These are phyloP conservation scores for Boletus fagicola DNA, from an alignment of 768 basidiomycete genomes.

Conservation along the genomic window DNA sequence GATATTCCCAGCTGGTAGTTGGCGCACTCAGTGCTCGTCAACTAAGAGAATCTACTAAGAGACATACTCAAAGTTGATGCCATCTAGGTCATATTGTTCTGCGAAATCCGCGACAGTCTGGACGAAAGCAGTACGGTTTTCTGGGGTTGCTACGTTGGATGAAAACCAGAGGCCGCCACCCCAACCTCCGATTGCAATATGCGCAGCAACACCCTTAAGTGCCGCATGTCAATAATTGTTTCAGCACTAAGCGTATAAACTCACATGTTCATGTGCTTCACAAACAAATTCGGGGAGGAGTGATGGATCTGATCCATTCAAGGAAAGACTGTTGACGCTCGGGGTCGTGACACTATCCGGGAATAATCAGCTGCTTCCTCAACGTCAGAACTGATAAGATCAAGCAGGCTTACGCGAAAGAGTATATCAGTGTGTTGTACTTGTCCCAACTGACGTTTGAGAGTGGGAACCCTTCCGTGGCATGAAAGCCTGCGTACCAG, in stretches of 20 bases:
- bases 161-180: slow-evolving; percentile 64
- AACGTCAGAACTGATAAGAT: background rate
- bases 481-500: slow-evolving; percentile 73
- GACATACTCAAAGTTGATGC: slow-evolving; percentile 42
- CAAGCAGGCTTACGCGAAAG: slow-evolving; percentile 52
- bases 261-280: slow-evolving; percentile 38
- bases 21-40: background rate
- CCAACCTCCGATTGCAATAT: slow-evolving; percentile 74
- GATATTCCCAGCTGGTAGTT: slow-evolving; percentile 80
- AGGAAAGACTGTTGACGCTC: slow-evolving; percentile 30
- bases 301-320: slow-evolving; percentile 44
- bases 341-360: slow-evolving; percentile 34
- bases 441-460: slow-evolving; percentile 63
- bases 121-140: slow-evolving; percentile 64
- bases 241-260: slow-evolving; percentile 2
- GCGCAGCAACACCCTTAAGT: slow-evolving; percentile 51
- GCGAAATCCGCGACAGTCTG: slow-evolving; percentile 51
- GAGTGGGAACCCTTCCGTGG: slow-evolving; percentile 48
- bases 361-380: background rate
- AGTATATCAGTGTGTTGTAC: slow-evolving; percentile 67
- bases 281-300: slow-evolving; percentile 58
- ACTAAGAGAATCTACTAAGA: background rate
- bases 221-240: background rate
- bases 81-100: slow-evolving; percentile 51
- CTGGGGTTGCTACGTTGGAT: slow-evolving; percentile 50